phyloP scores from a whole-genome alignment of 1,284 basidiomycete species.

The Gastroboletus turbinatus region DNA sequence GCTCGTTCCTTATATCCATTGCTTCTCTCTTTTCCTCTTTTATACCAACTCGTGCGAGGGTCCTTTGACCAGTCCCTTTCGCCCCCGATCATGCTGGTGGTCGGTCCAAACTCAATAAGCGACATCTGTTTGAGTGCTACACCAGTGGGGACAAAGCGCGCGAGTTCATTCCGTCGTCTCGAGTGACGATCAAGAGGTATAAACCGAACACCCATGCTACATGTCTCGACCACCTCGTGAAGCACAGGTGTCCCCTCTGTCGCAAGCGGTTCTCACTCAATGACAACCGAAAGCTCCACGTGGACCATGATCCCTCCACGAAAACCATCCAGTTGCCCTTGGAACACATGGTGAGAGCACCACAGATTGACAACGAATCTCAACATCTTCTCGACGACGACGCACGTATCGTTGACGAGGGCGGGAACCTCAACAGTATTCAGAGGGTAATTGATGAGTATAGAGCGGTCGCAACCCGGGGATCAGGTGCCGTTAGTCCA shows the following conservation, averaged over 20 bases:
- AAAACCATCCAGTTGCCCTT: constrained; percentile 3
- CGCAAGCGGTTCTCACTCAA: constrained; percentile 31
- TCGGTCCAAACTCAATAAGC: constrained; percentile 45
- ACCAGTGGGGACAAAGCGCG: constrained; percentile 34
- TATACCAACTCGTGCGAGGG: constrained; percentile 18
- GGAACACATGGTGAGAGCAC: constrained; percentile 15
- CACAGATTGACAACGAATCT: constrained; percentile 32
- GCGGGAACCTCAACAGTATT: constrained; percentile 36
- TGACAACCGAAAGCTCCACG: constrained; percentile 34
- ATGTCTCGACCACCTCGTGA: constrained; percentile 34
- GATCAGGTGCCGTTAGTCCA: constrained; percentile 35
- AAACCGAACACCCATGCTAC: constrained; percentile 11
- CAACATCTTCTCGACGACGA: constrained; percentile 37
- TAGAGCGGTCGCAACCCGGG: constrained; percentile 31
- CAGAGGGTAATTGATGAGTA: constrained; percentile 38
- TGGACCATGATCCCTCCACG: constrained; percentile 25
- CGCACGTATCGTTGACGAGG: constrained; percentile 38
- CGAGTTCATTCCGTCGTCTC: constrained; percentile 33
- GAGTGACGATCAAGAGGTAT: not conserved
- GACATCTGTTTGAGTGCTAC: constrained; percentile 49
- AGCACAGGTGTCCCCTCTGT: constrained; percentile 37
- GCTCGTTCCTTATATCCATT: constrained; percentile 26
- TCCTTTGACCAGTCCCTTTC: constrained; percentile 37
- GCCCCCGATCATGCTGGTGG: constrained; percentile 41
- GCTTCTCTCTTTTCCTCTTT: not conserved